phyloP scores from a whole-genome alignment of 305 asterid genomes.

The Fraxinus angustifolia region DNA sequence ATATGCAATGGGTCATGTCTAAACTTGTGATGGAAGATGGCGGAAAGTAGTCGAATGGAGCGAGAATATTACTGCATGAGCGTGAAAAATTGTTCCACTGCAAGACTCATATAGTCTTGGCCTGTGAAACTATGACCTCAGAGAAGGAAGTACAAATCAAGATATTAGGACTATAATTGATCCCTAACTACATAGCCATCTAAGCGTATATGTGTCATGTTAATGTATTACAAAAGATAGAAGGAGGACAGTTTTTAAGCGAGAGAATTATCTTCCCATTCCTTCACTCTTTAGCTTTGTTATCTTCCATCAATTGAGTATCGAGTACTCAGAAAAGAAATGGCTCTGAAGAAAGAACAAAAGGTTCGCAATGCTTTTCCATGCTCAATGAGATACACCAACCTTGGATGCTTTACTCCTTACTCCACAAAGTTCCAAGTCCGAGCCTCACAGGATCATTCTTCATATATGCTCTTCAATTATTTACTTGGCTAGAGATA shows the following conservation, averaged over 20 bases:
- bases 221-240: neutral
- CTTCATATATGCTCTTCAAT: constrained; percentile 2
- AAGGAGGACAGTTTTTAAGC: neutral
- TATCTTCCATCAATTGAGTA: neutral
- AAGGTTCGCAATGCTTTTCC: neutral
- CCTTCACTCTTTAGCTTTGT: neutral
- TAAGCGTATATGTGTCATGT: neutral
- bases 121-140: neutral
- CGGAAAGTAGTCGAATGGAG: neutral
- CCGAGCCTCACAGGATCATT: neutral
- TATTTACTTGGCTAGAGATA: neutral
- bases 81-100: neutral
- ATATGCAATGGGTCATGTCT: neutral
- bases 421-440: neutral
- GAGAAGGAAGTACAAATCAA: neutral
- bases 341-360: neutral
- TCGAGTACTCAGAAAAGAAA: neutral
- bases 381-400: neutral
- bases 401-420: neutral
- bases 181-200: neutral
- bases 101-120: neutral
- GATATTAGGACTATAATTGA: neutral
- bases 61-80: neutral
- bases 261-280: neutral
- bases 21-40: neutral